Evolutionary conservation across 352 stramenopile genomes (phyloP).

Genomic region (Discostella stelligera): DNA sequence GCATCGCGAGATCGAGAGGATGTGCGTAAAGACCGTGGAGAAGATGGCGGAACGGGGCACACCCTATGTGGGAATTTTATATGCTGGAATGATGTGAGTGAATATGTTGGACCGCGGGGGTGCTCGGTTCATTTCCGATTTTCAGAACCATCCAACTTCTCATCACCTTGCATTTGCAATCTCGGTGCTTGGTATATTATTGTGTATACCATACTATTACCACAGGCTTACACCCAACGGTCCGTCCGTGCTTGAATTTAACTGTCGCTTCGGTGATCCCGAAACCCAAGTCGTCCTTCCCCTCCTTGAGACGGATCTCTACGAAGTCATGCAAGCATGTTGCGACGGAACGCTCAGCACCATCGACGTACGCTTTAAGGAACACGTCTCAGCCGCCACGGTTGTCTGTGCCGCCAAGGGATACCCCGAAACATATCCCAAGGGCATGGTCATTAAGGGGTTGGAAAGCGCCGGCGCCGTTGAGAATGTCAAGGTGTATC

Average conservation of each 20-base stretch:
- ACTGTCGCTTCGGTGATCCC: conserved; percentile 98
- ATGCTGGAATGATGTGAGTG: conserved; percentile 96
- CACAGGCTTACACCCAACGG: conserved; percentile 80
- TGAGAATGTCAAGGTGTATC: conserved; percentile 95
- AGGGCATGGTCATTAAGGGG: conserved; percentile 94
- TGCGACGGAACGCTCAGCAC: conserved; percentile 89
- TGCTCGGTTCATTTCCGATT: neutral
- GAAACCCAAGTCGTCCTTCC: conserved; percentile 98
- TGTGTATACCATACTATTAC: conserved; percentile 3
- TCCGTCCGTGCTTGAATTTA: conserved; percentile 98
- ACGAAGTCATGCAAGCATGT: conserved; percentile 95
- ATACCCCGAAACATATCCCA: conserved; percentile 98
- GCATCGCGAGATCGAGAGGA: conserved; percentile 89
- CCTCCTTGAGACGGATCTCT: conserved; percentile 96
- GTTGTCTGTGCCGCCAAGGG: conserved; percentile 95
- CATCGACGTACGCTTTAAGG: conserved; percentile 86
- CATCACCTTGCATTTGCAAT: neutral
- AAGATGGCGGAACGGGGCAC: conserved; percentile 92
- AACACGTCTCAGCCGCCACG: conserved; percentile 88
- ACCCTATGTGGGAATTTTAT: conserved; percentile 98
- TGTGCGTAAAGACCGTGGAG: conserved; percentile 85
- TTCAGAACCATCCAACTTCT: neutral
- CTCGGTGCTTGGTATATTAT: neutral
- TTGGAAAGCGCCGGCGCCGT: conserved; percentile 86
- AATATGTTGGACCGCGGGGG: neutral